These are phyloP conservation scores for Xerocomus cyaneibrunnescens DNA, from an alignment of 1,284 basidiomycete species.

Conservation along the genomic window DNA sequence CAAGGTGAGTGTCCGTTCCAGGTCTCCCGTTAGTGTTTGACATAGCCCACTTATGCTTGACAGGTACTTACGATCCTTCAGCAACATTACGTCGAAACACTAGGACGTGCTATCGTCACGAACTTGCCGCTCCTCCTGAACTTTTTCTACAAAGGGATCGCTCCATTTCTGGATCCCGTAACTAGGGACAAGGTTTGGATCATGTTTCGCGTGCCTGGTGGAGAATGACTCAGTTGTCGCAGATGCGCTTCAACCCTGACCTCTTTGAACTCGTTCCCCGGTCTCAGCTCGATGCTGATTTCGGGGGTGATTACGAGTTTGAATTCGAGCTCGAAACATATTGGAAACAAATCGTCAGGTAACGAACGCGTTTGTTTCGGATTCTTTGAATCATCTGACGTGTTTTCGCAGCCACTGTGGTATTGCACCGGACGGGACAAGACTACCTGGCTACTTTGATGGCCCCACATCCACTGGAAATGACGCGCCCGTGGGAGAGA, in stretches of 20 bases:
- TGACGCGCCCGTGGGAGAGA: background rate
- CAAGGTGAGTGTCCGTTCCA: conserved; percentile 46
- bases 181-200: conserved; percentile 78
- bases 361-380: conserved; percentile 18
- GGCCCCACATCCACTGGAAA: conserved; percentile 11
- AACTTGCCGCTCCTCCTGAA: conserved; percentile 79
- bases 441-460: conserved; percentile 36
- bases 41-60: background rate
- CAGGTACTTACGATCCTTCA: conserved; percentile 81
- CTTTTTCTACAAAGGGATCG: conserved; percentile 86
- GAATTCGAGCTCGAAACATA: conserved; percentile 77
- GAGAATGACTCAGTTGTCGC: conserved; percentile 1
- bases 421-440: conserved; percentile 60
- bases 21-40: background rate
- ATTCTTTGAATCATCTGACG: background rate
- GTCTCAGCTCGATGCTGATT: conserved; percentile 79
- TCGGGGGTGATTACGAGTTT: conserved; percentile 78
- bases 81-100: conserved; percentile 88
- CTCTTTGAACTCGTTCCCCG: conserved; percentile 72
- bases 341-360: conserved; percentile 77
- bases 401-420: conserved; percentile 49
- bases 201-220: background rate
- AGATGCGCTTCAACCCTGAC: conserved; percentile 89
- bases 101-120: conserved; percentile 83
- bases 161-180: conserved; percentile 87